Evolutionary conservation across 2,329 filamentous ascomycete species (phyloP), one percentile per base, ranked within the genome.

Genomic region (Diaporthe citriasiana): DNA sequence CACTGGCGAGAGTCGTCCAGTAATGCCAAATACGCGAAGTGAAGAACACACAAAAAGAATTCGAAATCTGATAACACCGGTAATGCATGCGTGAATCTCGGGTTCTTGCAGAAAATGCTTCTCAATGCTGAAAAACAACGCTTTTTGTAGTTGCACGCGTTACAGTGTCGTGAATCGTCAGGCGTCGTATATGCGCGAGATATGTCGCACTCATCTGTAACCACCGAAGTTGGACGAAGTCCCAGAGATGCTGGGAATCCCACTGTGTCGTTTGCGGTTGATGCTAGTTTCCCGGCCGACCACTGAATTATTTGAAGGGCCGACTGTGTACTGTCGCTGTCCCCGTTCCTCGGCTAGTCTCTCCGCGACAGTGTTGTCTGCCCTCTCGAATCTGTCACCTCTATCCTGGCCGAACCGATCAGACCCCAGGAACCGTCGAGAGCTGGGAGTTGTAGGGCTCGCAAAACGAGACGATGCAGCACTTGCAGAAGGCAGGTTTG

Each of bases 221-320:
- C 82, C 80, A 76, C 84, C 82, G 19, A 84, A 78, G 47, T 85
- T 82, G 47, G 84, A 81, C 73, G 84, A 82, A 25, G 83, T 81
- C 40, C 78, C 76, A 22, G 87, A 84, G 55, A 83, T 77, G 75
- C 79, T 82, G 45, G 82, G 81, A 73, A 85, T 82, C 71, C 82
- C 82, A 77, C 84, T 86, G 71, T 86, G 85, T 70, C 87, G 85
- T 68, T 84, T 84, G 30, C 81, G 81, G 75, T 82, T 85, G 71
- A 89, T 79, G 77, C 87, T 90, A 75, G 83, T 83, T 7, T 84
- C 82, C 73, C 88, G 84, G 73, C 81, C 83, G 47, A 87, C 79
- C 74, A 85, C 77, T 9, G 83, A 79, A 19, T 81, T 81, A n/a
- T 63, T 45, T 19, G 53, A 42, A 70, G 85, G 85, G 19, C 84